These are phyloP conservation scores for Parachaetomium inaequale DNA, from an alignment of 495 filamentous ascomycete genomes.

Conservation along the genomic window DNA sequence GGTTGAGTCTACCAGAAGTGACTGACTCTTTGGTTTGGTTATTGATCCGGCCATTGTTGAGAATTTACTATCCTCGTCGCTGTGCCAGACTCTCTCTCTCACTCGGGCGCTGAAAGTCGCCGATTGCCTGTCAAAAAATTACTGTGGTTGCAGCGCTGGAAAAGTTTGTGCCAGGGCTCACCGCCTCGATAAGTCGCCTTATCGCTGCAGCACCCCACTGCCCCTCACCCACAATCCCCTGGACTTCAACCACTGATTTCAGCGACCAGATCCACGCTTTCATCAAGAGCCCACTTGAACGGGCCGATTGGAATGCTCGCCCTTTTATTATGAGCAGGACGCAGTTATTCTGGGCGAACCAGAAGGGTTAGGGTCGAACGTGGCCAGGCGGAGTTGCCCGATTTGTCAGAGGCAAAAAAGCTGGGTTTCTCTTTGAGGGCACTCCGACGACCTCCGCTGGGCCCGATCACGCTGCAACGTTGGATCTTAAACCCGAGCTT, in stretches of 20 bases:
- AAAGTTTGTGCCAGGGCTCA: constrained; percentile 36
- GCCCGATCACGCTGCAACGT: constrained; percentile 2
- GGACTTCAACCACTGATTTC: neutral
- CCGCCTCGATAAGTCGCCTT: constrained; percentile 37
- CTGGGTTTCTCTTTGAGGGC: constrained; percentile 1
- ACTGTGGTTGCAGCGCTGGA: constrained; percentile 24
- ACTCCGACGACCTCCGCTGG: constrained; percentile 7
- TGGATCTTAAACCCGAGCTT: neutral
- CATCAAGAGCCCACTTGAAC: neutral
- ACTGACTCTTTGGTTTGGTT: constrained; percentile 53
- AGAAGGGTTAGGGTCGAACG: constrained; percentile 5
- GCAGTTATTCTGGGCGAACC: neutral
- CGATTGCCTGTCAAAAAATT: constrained; percentile 27
- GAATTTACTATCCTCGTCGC: constrained; percentile 6
- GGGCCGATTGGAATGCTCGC: constrained; percentile 12
- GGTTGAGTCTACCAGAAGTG: neutral
- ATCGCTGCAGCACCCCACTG: constrained; percentile 17
- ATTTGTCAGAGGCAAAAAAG: neutral
- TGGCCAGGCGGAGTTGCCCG: constrained; percentile 19
- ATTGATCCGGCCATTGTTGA: constrained; percentile 46
- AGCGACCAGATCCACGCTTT: neutral
- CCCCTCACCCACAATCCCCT: constrained; percentile 6
- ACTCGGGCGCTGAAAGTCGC: neutral
- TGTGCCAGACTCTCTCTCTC: neutral
- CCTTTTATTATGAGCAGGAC: too few species aligned